A percentile compares a stretch with the other conserved stretches of the same genome.
These are phyloP conservation scores for Paecilomyces sp. DNA, from an alignment of 2,329 filamentous ascomycete genomes.

Conservation along the genomic window DNA sequence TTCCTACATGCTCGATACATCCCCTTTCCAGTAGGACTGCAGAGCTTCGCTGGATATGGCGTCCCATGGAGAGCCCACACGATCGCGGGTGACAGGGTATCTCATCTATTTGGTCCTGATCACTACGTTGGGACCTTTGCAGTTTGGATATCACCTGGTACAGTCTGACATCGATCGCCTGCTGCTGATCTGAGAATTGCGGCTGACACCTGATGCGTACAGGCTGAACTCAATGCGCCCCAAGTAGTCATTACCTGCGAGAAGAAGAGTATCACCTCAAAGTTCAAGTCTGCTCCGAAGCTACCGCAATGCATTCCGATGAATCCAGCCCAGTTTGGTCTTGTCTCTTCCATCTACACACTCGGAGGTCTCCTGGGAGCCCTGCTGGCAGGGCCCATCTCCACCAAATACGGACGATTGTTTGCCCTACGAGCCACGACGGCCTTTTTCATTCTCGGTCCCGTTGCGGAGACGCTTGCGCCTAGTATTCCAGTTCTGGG, in stretches of 20 bases:
- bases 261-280: slow-evolving; percentile 46
- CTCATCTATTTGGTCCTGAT: slow-evolving; percentile 69
- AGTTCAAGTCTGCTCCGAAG: slow-evolving; percentile 11
- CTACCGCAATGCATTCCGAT: slow-evolving; percentile 77
- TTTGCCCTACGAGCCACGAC: slow-evolving; percentile 71
- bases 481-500: slow-evolving; percentile 60
- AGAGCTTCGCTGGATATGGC: slow-evolving; percentile 12
- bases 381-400: slow-evolving; percentile 69
- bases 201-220: neutral
- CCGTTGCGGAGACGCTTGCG: slow-evolving; percentile 66
- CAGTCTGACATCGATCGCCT: slow-evolving; percentile 11
- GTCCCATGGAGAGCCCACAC: slow-evolving; percentile 8
- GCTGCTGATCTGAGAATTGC: neutral
- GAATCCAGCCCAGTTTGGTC: slow-evolving; percentile 71
- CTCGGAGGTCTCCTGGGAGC: slow-evolving; percentile 82
- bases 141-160: slow-evolving; percentile 93
- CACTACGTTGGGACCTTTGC: slow-evolving; percentile 77
- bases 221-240: slow-evolving; percentile 93
- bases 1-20: neutral
- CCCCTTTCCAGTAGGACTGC: neutral
- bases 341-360: slow-evolving; percentile 85
- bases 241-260: slow-evolving; percentile 89
- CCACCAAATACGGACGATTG: slow-evolving; percentile 68
- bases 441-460: slow-evolving; percentile 67
- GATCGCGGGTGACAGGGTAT: slow-evolving; percentile 57